Evolutionary conservation across 768 basidiomycete species (phyloP).

Genomic region (Collybiopsis luxurians): DNA sequence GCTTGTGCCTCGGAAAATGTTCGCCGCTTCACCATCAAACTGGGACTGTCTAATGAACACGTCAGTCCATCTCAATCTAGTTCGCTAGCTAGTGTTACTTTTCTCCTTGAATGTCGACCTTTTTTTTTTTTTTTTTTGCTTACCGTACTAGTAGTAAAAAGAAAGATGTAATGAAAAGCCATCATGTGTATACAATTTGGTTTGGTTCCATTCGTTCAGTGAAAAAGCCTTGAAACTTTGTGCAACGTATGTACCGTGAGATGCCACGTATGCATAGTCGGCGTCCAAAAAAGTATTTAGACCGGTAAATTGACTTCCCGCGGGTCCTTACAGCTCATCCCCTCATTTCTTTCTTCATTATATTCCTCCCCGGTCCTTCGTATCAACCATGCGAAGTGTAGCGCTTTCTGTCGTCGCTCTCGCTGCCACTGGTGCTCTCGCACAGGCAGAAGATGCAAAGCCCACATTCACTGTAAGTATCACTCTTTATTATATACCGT

Average conservation of each 20-base stretch:
- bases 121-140: no score
- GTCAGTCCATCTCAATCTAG: no score
- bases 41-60: no score
- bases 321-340: conserved; percentile 3
- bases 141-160: no score
- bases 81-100: no score
- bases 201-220: no score
- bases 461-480: conserved; percentile 65
- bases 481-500: not conserved
- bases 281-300: conserved; percentile 4
- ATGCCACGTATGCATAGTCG: not conserved
- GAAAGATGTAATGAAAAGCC: no score
- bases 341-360: conserved; percentile 21
- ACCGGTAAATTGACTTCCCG: not conserved
- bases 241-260: not conserved
- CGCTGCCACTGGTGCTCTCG: conserved; percentile 61
- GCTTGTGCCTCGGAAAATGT: no score
- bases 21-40: no score
- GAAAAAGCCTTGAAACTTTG: no score
- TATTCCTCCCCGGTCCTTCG: conserved; percentile 57
- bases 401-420: conserved; percentile 75
- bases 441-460: conserved; percentile 59
- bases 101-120: no score
- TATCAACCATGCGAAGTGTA: conserved; percentile 81
- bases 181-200: no score